Conservation (phyloP, 2,329 filamentous ascomycete genomes). For the Penicillium griseofulvum region DNA sequence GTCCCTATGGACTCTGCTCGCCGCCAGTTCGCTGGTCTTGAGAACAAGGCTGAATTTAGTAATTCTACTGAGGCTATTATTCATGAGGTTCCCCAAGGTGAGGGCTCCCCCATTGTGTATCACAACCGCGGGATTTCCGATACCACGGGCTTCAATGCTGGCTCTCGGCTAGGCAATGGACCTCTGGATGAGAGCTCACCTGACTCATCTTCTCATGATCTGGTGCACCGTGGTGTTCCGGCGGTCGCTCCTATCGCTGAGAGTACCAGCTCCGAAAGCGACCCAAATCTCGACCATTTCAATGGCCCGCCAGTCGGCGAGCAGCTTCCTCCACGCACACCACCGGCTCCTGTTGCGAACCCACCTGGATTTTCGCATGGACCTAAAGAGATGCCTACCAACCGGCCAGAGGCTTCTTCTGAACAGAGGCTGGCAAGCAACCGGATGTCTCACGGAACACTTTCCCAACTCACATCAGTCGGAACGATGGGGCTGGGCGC, state of each 20-base stretch:
- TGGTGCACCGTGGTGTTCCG: conserved; percentile 24
- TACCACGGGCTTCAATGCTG: conserved; percentile 24
- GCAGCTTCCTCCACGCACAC: conserved; percentile 50
- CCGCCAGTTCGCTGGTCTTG: conserved; percentile 20
- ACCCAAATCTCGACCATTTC: conserved; percentile 24
- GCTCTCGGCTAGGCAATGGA: conserved; percentile 12
- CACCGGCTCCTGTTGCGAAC: conserved; percentile 71
- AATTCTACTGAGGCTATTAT: conserved; percentile 39
- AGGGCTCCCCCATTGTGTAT: conserved; percentile 18
- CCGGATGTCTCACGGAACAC: conserved; percentile 76
- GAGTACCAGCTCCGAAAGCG: conserved; percentile 44
- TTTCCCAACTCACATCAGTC: conserved; percentile 74
- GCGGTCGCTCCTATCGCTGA: conserved; percentile 30
- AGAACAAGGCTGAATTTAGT: conserved; percentile 30
- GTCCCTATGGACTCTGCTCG: conserved; percentile 32
- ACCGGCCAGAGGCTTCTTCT: conserved; percentile 69
- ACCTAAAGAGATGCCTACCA: conserved; percentile 66
- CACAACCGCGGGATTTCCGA: conserved; percentile 37
- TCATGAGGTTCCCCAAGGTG: conserved; percentile 25
- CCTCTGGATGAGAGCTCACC: conserved; percentile 32
- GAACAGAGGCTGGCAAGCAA: conserved; percentile 79
- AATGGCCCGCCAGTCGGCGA: conserved; percentile 30
- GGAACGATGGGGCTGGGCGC: conserved; percentile 50
- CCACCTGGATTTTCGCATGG: conserved; percentile 79
- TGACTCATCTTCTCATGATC: conserved; percentile 38